Evolutionary conservation across 1,284 basidiomycete species (phyloP), one percentile per base, ranked within the genome.

Genomic region (Agaricales sp.): DNA sequence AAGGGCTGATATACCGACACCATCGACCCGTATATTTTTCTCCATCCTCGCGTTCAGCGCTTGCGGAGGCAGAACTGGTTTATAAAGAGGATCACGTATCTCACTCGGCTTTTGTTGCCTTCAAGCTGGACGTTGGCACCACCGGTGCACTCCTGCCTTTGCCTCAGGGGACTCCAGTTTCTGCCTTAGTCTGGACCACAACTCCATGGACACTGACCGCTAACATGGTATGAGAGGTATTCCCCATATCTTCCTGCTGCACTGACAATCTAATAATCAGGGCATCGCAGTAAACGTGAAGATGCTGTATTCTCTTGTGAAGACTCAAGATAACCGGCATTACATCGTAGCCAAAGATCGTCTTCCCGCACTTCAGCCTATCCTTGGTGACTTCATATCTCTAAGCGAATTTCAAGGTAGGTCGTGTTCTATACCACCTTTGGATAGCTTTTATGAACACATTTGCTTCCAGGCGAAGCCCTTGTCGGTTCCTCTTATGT

Each of bases 181-280:
- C 76, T 16, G 58, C 95, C 8, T 69, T 93, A 24, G 87, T 97
- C n/a, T 99, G 96, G 96, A 99, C 95, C 1, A 99, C 96, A 0
- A 99, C 95, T 0, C 92, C 96, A 0, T 99, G 95, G 95, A 97
- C 92, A 4, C 68, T 99, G 44, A 91, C 91, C 1, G 91, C 92
- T 1, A 99, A 99, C 61, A 92, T 95, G 86, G 92, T 91, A 57
- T n/a, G n/a, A n/a, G n/a, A n/a, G n/a, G n/a, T n/a, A n/a, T n/a
- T n/a, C n/a, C n/a, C n/a, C n/a, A n/a, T 43, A 74, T 54, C 3
- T n/a, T 23, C 4, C n/a, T 13, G 19, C 11, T 39, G 8, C 22
- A 47, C 49, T 12, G 24, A 48, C 30, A 14, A 12, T 24, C 21
- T 47, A 3, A 16, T 18, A 20, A 58, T 35, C 45, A 93, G 93